Evolutionary conservation across 2,329 filamentous ascomycete genomes (phyloP), one percentile per base, ranked within the genome.

Genomic region (Aspergillus jensenii): DNA sequence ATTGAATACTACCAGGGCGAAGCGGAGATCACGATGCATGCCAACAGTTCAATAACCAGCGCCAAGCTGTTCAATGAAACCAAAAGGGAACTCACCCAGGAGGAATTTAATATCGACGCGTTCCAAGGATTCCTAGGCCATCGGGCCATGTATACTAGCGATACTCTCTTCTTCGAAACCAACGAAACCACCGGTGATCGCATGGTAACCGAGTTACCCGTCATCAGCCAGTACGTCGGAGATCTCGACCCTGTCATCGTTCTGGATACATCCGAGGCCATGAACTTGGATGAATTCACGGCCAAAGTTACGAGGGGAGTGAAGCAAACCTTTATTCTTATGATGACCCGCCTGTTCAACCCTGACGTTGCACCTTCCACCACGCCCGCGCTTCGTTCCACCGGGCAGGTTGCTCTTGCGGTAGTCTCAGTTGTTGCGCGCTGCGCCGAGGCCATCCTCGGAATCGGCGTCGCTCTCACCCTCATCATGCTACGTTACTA

Each of bases 311-410:
- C 50, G 1, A 61, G 66, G 1, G 69, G 69, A 4, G 68, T 71
- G 77, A 90, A 93, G 71, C 88, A 90, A 74, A 96, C 92, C 41
- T 73, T 73, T 46, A 62, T 72, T 3, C 57, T 71, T 4, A 72
- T 68, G 7, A 63, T 73, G 40, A 62, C 66, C 15, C 70, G 69
- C 15, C 53, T 74, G 4, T 74, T 73, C 49, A 67, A 73, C 37
- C 70, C 69, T 0, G 68, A 71, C 33, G 48, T 56, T 7, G 31
- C 55, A 0, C 67, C 71, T 1, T 59, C 52, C 14, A 62, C 56
- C 5, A 40, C 68, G 7, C 44, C 65, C 3, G 70, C 69, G 4
- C 47, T 60, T 7, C 67, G 65, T 9, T 12, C 62, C 9, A 67
- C 66, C 11, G 62, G 63, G 2, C 62, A 67, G 53, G 70, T 73